These are phyloP conservation scores for Fusarium illudens DNA, from an alignment of 2,329 filamentous ascomycete species.

Conservation along the genomic window DNA sequence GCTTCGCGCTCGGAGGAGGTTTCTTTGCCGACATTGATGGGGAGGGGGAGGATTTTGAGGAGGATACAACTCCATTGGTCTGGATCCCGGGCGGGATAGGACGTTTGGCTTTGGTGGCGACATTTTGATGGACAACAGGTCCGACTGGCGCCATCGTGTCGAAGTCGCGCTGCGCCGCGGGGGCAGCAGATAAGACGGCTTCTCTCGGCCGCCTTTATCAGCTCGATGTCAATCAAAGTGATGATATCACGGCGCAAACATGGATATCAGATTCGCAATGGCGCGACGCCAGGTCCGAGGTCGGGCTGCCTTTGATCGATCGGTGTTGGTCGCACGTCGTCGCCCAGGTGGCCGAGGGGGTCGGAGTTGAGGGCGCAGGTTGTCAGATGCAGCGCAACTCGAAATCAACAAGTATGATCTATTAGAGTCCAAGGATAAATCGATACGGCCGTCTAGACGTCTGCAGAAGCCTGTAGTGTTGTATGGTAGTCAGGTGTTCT, in stretches of 20 bases:
- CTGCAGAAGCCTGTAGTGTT: constrained; percentile 4
- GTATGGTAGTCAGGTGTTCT: constrained; percentile 19
- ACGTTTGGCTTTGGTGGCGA: constrained; percentile 71
- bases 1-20: constrained; percentile 56
- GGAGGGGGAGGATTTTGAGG: constrained; percentile 68
- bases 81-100: constrained; percentile 72
- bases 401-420: constrained; percentile 21
- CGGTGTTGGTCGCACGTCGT: constrained; percentile 33
- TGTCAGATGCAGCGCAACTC: constrained; percentile 28
- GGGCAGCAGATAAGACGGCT: constrained; percentile 29
- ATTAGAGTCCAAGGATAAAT: constrained; percentile 5
- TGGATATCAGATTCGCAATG: constrained; percentile 28
- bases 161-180: constrained; percentile 40
- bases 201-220: constrained; percentile 23
- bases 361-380: constrained; percentile 22
- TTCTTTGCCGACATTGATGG: constrained; percentile 66
- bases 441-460: not conserved
- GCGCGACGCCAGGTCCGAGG: constrained; percentile 19
- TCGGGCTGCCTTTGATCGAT: constrained; percentile 8
- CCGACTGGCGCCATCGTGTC: constrained; percentile 64
- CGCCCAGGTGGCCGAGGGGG: constrained; percentile 36
- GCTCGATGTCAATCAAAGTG: constrained; percentile 14
- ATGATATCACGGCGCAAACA: constrained; percentile 34
- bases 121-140: constrained; percentile 55
- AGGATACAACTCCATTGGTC: constrained; percentile 65